Base-by-base conservation (phyloP, 805 yeast species). In the Metschnikowia orientalis region DNA sequence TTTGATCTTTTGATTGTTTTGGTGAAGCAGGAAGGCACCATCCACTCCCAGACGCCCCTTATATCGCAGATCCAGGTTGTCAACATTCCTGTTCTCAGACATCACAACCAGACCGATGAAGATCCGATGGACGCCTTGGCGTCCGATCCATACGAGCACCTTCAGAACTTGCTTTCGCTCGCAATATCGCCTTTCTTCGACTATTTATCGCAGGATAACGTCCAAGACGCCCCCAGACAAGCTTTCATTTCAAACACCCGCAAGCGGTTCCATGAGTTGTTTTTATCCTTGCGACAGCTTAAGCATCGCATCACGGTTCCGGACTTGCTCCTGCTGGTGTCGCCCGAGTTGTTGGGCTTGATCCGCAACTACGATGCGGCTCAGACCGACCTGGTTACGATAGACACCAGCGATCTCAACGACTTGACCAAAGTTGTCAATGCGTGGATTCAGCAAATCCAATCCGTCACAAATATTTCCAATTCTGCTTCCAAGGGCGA, bases 171-270 rank as follows among this genome's bases (percentile, higher is more conserved):
- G 17, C 55, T 87, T 14, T 71, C 70, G 33, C 58, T 73, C 23
- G 94, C 88, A 2, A 62, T 87, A 14, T 67, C 77, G 0, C 85
- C 92, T 0, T 76, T 79, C 42, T 81, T 88, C 49, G 85, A 83
- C 26, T 64, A 72, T 6, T 52, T 73, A 6, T 28, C 33, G 5
- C 40, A 33, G 11, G 32, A 14, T 8, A 34, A 35, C 16, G 17
- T 30, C 10, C 15, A 28, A 8, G 47, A 37, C 10, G 33, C 38
- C 4, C 27, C 37, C 3, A 22, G 23, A 8, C 25, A 41, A 6
- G 26, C 33, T 8, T 25, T 45, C 4, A 22, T 40, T 8, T 20
- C 46, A 8, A 16, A 26, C 7, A 37, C 45, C 3, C 69, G 87
- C 1, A 76, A 77, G 42, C 81, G 77, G 47, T 68, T 87, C 34